A percentile compares a stretch with the other conserved stretches of the same genome.
Evolutionary conservation across 495 filamentous ascomycete genomes (phyloP).

Genomic region (Glonium stellatum): DNA sequence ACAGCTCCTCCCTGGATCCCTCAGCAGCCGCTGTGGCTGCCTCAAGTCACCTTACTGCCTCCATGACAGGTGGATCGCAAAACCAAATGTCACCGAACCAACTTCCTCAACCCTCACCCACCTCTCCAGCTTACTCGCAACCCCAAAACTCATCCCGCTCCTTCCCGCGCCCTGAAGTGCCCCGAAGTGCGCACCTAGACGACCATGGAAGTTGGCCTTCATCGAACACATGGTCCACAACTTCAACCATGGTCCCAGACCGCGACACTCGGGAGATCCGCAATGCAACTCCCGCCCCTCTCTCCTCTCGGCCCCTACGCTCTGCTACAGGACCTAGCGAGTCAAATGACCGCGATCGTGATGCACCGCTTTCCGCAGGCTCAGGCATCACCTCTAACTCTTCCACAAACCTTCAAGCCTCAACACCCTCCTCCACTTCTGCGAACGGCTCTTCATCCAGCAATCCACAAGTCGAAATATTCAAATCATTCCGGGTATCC

Average conservation of each 20-base stretch:
- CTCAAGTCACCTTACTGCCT: conserved; percentile 65
- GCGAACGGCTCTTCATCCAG: conserved; percentile 42
- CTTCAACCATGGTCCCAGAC: conserved; percentile 18
- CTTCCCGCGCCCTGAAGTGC: conserved; percentile 18
- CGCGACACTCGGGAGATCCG: conserved; percentile 18
- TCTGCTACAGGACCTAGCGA: conserved; percentile 43
- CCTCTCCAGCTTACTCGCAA: conserved; percentile 61
- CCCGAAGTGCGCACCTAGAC: conserved; percentile 25
- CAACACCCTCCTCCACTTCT: conserved; percentile 34
- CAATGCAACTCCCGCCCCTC: conserved; percentile 21
- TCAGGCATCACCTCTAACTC: conserved; percentile 34
- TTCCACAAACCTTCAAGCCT: conserved; percentile 3
- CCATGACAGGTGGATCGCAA: conserved; percentile 59
- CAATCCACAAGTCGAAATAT: conserved; percentile 72
- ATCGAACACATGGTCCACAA: conserved; percentile 21
- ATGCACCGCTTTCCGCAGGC: conserved; percentile 33
- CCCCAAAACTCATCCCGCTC: conserved; percentile 24
- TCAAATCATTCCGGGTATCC: conserved; percentile 94
- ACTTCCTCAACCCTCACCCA: conserved; percentile 72
- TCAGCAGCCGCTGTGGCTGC: conserved; percentile 62
- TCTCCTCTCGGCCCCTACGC: conserved; percentile 26
- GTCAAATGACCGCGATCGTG: conserved; percentile 44
- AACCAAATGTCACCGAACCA: conserved; percentile 49
- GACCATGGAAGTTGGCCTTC: conserved; percentile 37
- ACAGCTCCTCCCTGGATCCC: conserved; percentile 49